Conservation (phyloP, 768 basidiomycete genomes). For the Agaricus bisporus region DNA sequence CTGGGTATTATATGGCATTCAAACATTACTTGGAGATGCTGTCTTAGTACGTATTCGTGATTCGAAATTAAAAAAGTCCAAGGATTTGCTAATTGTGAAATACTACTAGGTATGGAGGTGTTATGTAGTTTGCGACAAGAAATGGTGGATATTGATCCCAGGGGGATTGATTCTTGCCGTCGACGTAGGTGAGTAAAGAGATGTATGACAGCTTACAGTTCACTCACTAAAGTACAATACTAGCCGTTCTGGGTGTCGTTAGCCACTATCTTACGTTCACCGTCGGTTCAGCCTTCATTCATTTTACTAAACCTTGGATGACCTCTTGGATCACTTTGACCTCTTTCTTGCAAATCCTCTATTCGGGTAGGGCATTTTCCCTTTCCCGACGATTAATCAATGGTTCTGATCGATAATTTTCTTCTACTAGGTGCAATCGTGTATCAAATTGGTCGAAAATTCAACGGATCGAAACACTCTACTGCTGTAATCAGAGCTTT, state of each 20-base stretch:
- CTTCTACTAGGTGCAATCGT: not conserved
- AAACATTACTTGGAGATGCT: slow-evolving; percentile 6
- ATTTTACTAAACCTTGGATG: slow-evolving; percentile 4
- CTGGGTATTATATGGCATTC: slow-evolving; percentile 3
- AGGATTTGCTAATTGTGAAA: not conserved
- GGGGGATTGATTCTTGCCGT: not conserved
- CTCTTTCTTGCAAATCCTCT: not conserved
- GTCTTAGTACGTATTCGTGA: not conserved
- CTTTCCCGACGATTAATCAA: not conserved
- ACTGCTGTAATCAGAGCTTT: not conserved
- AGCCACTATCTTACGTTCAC: not conserved
- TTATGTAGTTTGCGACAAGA: slow-evolving; percentile 5
- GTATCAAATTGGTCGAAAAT: not conserved
- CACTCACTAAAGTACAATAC: too few species aligned
- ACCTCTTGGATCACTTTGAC: not conserved
- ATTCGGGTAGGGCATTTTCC: slow-evolving; percentile 2
- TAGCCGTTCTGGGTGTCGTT: not conserved
- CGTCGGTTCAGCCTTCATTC: slow-evolving; percentile 1
- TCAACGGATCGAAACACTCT: not conserved
- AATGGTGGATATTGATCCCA: slow-evolving; percentile 3
- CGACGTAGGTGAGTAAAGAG: not conserved
- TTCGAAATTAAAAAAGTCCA: too few species aligned
- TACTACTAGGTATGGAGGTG: slow-evolving; percentile 6
- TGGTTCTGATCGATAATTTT: not conserved
- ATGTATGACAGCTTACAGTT: too few species aligned